Evolutionary conservation across 352 stramenopile genomes (phyloP), one percentile per base, ranked within the genome.

Genomic region (Phytophthora tubulina): DNA sequence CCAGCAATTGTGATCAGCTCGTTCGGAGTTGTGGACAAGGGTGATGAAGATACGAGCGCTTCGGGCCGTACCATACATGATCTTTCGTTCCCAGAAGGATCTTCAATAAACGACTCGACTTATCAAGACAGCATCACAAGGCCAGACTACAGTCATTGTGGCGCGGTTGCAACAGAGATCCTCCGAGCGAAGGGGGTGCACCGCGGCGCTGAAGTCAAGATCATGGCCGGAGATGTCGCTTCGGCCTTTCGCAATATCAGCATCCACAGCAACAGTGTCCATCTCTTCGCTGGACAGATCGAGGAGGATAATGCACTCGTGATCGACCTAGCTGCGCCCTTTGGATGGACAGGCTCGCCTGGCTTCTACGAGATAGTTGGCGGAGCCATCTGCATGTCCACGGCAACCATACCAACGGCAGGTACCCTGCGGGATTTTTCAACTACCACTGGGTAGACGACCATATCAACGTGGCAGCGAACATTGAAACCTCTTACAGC

Each of bases 321-420:
- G 8, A 51, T 71, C 6, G 68, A 75, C 32, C 27, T 75, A 0
- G 17, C 60, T 0, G 32, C 17, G 3, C 53, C 61, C 0, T 66
- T 75, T 17, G 53, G 68, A 4, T 63, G 53, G 68, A 71, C 55
- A n/a, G n/a, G n/a, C n/a, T n/a, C n/a, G n/a, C n/a, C n/a, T n/a
- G n/a, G n/a, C n/a, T n/a, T n/a, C n/a, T n/a, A n/a, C n/a, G n/a
- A n/a, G n/a, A n/a, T 10, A 41, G 10, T 41, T 41, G 6, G 6
- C 36, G 36, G 36, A 41, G 10, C 6, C 36, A 41, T 41, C 36
- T 10, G 36, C 36, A 41, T n/a, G n/a, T 41, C 10, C 36, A 41
- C 36, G 10, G 36, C 36, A 41, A 41, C 36, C 6, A 10, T 41
- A 41, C 36, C 6, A 41, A 41, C 36, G 36, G 6, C 6, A 10